Base-by-base conservation (phyloP, 2,329 filamentous ascomycete genomes). In the Neofusicoccum sp. region DNA sequence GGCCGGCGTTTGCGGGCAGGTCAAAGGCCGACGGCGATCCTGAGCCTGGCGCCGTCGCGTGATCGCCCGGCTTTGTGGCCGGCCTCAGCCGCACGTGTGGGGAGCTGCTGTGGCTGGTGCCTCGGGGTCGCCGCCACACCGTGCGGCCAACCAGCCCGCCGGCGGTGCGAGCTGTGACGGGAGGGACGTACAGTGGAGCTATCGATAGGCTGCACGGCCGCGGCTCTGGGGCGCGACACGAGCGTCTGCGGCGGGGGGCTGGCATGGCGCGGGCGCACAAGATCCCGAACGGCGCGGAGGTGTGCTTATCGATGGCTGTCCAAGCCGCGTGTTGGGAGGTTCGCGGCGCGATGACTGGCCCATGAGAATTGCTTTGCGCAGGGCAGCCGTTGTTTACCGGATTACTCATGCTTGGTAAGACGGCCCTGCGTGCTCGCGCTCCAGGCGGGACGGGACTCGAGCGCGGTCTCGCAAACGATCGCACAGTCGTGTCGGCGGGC, bases 371-470 rank as follows among this genome's bases (percentile, higher is more conserved):
- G 26, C 44, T 31, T 6, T 20, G 20, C 20, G 20, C 20, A 20
- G 20, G 20, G 20, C 20, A 20, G 20, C 44, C 11, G 7, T 7
- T 31, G 38, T 54, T 54, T 41, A 41, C 38, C 9, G 34, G 0
- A 54, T 43, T 56, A 43, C 51, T 33, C 28, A 56, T 56, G 28
- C 31, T 56, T 56, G 51, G 36, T 56, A 56, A 56, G 6, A 11
- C 5, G 0, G 3, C 31, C 16, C 14, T 26, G 28, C 33, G 30
- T 24, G 16, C 28, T 41, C 36, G 9, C 34, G 8, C n/a, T 6
- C 30, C 4, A 16, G 16, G 2, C 3, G 24, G 30, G 26, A 31
- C 51, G 28, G 20, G 38, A 33, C 38, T 56, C 28, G 38, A 38
- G 34, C 8, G 9, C 28, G 9, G 34, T 41, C 24, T 48, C 30